Evolutionary conservation across 768 basidiomycete species (phyloP).

Genomic region (Chalciporus sphaerocephalus): DNA sequence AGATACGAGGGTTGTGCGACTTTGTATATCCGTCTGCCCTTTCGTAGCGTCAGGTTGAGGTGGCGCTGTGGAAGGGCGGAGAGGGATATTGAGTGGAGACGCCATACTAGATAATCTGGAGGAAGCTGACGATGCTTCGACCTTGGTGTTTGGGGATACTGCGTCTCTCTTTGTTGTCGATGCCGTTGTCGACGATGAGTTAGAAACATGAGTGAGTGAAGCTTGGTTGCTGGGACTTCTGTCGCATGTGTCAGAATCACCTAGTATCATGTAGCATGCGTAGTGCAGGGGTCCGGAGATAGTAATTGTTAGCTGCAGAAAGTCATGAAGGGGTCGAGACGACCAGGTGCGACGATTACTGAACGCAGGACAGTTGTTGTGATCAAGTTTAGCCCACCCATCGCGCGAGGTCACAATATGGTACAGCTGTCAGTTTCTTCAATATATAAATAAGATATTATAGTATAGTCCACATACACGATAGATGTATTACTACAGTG

Average conservation of each 20-base stretch:
- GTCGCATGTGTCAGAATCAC: constrained; percentile 9
- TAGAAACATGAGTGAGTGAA: constrained; percentile 16
- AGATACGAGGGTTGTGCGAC: constrained; percentile 22
- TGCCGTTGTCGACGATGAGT: constrained; percentile 1
- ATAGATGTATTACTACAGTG: constrained; percentile 3
- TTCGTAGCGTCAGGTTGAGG: constrained; percentile 18
- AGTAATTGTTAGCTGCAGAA: background rate
- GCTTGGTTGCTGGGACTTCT: constrained; percentile 10
- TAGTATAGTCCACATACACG: background rate
- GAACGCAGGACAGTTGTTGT: too few species aligned
- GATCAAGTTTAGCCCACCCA: too few species aligned
- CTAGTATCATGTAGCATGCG: constrained; percentile 32
- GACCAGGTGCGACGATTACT: constrained; percentile 4
- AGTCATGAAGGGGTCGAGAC: background rate
- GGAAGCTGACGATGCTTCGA: constrained; percentile 3
- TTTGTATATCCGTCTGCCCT: constrained; percentile 9
- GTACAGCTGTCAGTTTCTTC: too few species aligned
- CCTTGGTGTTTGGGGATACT: constrained; percentile 3
- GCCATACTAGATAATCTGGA: constrained; percentile 11
- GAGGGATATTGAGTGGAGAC: constrained; percentile 13
- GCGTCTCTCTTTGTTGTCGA: constrained; percentile 10
- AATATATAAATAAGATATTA: background rate
- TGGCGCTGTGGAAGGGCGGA: constrained; percentile 27
- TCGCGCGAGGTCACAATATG: too few species aligned
- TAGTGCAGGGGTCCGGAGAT: background rate